Conservation (phyloP, 139 green algal genomes). For the Yamagishiella unicocca region DNA sequence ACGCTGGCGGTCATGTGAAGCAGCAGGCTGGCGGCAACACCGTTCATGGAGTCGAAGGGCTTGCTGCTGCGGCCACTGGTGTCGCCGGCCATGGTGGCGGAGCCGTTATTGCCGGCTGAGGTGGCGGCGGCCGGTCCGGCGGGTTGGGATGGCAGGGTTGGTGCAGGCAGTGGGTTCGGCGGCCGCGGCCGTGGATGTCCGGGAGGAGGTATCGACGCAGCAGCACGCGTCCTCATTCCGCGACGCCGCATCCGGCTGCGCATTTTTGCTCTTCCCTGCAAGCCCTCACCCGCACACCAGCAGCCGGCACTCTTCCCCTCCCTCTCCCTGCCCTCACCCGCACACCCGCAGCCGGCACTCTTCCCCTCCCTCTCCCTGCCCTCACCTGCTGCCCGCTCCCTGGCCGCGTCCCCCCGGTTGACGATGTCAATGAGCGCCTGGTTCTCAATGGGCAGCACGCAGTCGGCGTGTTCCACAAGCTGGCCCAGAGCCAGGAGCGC, state of each 20-base stretch:
- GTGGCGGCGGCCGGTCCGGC: background rate
- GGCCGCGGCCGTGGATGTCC: too few species aligned
- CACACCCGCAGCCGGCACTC: too few species aligned
- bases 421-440: conserved; percentile 86
- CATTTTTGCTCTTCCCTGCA: too few species aligned
- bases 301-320: too few species aligned
- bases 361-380: background rate
- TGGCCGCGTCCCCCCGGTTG: conserved; percentile 34
- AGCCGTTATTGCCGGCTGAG: background rate
- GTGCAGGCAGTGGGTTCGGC: too few species aligned
- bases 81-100: background rate
- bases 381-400: background rate
- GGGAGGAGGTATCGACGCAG: too few species aligned
- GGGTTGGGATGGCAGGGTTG: too few species aligned
- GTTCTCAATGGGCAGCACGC: conserved; percentile 89
- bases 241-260: too few species aligned
- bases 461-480: conserved; percentile 83
- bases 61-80: conserved; percentile 42
- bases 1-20: conserved; percentile 81
- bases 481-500: conserved; percentile 71
- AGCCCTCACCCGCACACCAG: too few species aligned
- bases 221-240: too few species aligned
- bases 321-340: background rate
- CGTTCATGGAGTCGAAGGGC: conserved; percentile 86
- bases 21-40: conserved; percentile 81